A percentile compares a stretch with the other conserved stretches of the same genome.
These are phyloP conservation scores for Lasiosphaeria ovina DNA, from an alignment of 495 filamentous ascomycete species.

Conservation along the genomic window DNA sequence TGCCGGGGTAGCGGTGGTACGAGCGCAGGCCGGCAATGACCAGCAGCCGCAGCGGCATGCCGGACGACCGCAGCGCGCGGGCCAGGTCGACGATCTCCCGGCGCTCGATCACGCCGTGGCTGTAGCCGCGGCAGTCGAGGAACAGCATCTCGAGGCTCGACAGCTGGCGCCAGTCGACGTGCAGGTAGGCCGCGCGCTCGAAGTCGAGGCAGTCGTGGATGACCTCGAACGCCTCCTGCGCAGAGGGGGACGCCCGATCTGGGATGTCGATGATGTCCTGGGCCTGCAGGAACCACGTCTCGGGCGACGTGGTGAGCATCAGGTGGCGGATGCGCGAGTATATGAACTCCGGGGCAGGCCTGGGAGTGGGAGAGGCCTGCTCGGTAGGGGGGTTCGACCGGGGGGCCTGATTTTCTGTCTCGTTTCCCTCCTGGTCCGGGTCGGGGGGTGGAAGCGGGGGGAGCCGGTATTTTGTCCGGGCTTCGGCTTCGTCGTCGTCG, in stretches of 20 bases:
- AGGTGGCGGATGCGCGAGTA: slow-evolving; percentile 10
- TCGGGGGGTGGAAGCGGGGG: too few species aligned
- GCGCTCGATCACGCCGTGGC: too few species aligned
- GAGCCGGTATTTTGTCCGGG: neutral
- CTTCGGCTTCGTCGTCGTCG: neutral
- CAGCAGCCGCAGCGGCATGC: slow-evolving; percentile 11
- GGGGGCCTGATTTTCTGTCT: too few species aligned
- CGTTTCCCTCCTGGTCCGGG: too few species aligned
- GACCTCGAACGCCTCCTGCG: neutral
- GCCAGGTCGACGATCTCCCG: slow-evolving; percentile 2
- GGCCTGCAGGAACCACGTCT: neutral
- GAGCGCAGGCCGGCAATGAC: slow-evolving; percentile 23
- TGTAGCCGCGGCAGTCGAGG: slow-evolving; percentile 18
- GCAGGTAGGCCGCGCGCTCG: slow-evolving; percentile 11
- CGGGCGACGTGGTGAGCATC: slow-evolving; percentile 2
- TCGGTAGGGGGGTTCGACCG: too few species aligned
- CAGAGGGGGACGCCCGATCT: neutral
- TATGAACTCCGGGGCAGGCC: neutral
- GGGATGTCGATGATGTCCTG: too few species aligned
- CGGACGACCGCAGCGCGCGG: slow-evolving; percentile 7
- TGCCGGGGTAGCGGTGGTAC: neutral
- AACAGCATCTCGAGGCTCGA: slow-evolving; percentile 18
- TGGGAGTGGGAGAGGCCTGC: too few species aligned
- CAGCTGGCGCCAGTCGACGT: slow-evolving; percentile 14
- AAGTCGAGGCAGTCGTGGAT: neutral